A percentile compares a stretch with the other conserved stretches of the same genome.
Evolutionary conservation across 768 basidiomycete species (phyloP).

Genomic region (Boletus rufocinnamomeus): DNA sequence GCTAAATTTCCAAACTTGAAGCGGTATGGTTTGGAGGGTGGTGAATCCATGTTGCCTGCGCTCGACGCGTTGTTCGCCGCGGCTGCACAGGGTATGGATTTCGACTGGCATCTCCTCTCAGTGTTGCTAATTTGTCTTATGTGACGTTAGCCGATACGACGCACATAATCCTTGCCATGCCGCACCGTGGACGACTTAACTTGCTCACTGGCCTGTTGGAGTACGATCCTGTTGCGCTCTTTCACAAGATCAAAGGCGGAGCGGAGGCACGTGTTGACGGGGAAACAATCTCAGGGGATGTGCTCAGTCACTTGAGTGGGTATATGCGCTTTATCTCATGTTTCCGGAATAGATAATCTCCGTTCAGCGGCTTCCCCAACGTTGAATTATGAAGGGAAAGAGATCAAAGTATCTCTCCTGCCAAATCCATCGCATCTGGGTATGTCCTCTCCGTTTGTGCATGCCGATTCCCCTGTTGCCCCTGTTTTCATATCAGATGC

Average conservation of each 20-base stretch:
- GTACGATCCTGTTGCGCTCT: slow-evolving; percentile 66
- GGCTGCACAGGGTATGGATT: too few relatives aligned
- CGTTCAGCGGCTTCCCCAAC: slow-evolving; percentile 58
- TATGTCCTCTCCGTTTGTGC: slow-evolving; percentile 26
- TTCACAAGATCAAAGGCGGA: slow-evolving; percentile 86
- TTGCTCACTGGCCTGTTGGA: slow-evolving; percentile 77
- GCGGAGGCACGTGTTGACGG: slow-evolving; percentile 62
- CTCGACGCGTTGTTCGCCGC: too few relatives aligned
- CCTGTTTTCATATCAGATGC: too few relatives aligned
- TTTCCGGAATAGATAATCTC: not conserved
- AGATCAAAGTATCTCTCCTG: slow-evolving; percentile 71
- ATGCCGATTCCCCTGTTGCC: not conserved
- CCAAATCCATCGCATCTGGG: slow-evolving; percentile 82
- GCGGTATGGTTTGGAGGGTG: too few relatives aligned
- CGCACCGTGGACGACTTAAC: slow-evolving; percentile 86
- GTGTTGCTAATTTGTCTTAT: not conserved
- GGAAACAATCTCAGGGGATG: slow-evolving; percentile 48
- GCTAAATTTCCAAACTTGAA: too few relatives aligned
- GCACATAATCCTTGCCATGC: slow-evolving; percentile 82
- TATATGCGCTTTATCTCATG: slow-evolving; percentile 10
- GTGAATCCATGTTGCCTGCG: too few relatives aligned
- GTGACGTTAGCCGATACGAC: slow-evolving; percentile 54
- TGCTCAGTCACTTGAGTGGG: slow-evolving; percentile 75
- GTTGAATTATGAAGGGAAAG: slow-evolving; percentile 50
- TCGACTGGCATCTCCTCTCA: too few relatives aligned